Percentiles rank a stretch among this genome's conserved stretches.
Conservation (phyloP, 2,329 filamentous ascomycete genomes). For the Fusarium tricinctum region DNA sequence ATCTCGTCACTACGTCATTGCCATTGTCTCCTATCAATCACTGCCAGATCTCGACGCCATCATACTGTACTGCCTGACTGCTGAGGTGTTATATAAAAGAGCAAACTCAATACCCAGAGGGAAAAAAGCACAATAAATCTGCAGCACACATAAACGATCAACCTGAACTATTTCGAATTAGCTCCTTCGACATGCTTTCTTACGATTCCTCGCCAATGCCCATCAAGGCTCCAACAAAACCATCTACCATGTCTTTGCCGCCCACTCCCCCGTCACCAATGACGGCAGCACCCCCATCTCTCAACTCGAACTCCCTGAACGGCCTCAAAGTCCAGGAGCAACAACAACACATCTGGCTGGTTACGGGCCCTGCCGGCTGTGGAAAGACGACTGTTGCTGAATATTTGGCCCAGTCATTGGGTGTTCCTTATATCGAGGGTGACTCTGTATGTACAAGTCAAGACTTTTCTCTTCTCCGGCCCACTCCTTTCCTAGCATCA, state of each 20-base stretch:
- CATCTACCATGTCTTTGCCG: constrained; percentile 46
- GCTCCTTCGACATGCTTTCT: constrained; percentile 61
- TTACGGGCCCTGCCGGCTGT: constrained; percentile 83
- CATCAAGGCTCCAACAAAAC: constrained; percentile 58
- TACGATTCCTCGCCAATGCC: constrained; percentile 63
- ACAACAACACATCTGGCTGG: constrained; percentile 81
- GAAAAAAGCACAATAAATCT: background rate
- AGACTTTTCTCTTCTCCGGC: constrained; percentile 13
- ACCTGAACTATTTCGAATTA: constrained; percentile 12
- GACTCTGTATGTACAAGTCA: constrained; percentile 71
- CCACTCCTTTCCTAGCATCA: constrained; percentile 11
- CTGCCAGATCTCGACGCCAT: constrained; percentile 21
- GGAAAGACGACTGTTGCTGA: constrained; percentile 83
- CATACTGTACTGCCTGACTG: background rate
- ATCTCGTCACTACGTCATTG: constrained; percentile 31
- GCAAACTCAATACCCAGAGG: background rate
- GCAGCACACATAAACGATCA: constrained; percentile 6
- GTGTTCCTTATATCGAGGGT: constrained; percentile 80
- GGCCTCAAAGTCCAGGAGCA: constrained; percentile 53
- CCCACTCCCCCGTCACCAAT: constrained; percentile 44
- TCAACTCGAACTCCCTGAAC: constrained; percentile 51
- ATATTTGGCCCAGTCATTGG: constrained; percentile 72
- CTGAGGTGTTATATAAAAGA: constrained; percentile 13
- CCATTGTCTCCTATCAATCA: constrained; percentile 33
- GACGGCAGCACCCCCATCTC: constrained; percentile 43